These are phyloP conservation scores for Amphibolis antarctica DNA, from an alignment of 106 monocot species.

Conservation along the genomic window DNA sequence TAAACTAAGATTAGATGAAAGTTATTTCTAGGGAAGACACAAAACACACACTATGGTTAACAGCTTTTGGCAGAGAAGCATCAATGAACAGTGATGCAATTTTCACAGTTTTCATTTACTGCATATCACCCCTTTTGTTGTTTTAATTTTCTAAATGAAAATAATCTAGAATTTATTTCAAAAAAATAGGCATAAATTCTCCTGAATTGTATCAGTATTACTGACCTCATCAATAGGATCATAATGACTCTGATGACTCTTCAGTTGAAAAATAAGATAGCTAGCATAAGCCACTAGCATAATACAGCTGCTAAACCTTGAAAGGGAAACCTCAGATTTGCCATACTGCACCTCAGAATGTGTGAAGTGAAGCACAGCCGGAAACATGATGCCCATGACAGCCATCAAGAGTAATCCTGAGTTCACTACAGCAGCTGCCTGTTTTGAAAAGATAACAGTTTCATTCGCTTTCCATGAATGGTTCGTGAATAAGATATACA, in stretches of 20 bases:
- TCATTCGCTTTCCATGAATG: background rate
- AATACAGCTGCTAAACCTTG: conserved; percentile 90
- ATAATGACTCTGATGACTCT: conserved; percentile 51
- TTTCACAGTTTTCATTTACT: no score
- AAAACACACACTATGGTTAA: no score
- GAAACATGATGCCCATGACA: conserved; percentile 88
- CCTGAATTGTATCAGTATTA: background rate
- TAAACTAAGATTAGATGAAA: no score
- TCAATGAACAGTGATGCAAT: no score
- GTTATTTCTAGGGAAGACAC: no score
- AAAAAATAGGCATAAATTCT: no score
- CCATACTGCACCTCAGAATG: conserved; percentile 91
- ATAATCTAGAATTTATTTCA: no score
- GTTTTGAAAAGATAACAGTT: conserved; percentile 18
- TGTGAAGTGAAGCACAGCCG: conserved; percentile 95
- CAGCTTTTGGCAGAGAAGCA: no score
- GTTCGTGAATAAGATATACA: no score
- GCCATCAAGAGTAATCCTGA: conserved; percentile 95
- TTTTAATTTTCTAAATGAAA: no score
- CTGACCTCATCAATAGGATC: conserved; percentile 58
- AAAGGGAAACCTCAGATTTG: conserved; percentile 87
- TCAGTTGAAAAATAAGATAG: conserved; percentile 86
- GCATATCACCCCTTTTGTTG: no score
- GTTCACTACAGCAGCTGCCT: conserved; percentile 91
- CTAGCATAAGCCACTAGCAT: conserved; percentile 96